These are phyloP conservation scores for Centaurea solstitialis DNA, from an alignment of 129 eudicot genomes.

Conservation along the genomic window DNA sequence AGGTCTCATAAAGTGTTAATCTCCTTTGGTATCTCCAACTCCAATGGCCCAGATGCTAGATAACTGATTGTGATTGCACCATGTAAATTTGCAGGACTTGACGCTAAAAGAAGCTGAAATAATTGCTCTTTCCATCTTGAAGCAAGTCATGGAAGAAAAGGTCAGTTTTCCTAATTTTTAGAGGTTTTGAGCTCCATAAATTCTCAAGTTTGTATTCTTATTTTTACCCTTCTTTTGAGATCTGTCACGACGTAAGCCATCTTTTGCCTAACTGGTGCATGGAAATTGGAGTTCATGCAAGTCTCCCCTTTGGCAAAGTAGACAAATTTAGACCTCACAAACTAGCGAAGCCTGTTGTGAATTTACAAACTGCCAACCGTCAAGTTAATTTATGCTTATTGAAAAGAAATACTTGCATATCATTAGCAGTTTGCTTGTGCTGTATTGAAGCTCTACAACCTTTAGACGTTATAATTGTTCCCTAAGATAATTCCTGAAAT, in stretches of 20 bases:
- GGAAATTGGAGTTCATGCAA: not conserved
- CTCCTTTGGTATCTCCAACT: not conserved
- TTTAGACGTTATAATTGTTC: not conserved
- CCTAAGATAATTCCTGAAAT: not conserved
- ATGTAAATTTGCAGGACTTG: constrained; percentile 53
- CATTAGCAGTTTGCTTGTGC: not conserved
- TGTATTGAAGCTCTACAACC: not conserved
- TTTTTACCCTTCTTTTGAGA: not conserved
- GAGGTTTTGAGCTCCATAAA: not conserved
- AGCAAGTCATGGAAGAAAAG: constrained; percentile 99
- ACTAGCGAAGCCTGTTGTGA: no score
- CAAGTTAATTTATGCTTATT: not conserved
- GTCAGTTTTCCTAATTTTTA: constrained; percentile 28
- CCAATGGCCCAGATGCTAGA: not conserved
- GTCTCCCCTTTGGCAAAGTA: not conserved
- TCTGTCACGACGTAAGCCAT: not conserved
- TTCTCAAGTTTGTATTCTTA: not conserved
- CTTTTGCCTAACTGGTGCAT: not conserved
- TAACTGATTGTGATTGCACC: constrained; percentile 7
- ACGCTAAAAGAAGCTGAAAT: constrained; percentile 93
- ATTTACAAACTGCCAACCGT: no score
- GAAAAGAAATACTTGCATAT: not conserved
- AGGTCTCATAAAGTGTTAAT: constrained; percentile 43
- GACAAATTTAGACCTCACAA: no score
- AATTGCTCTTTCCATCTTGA: constrained; percentile 90